These are phyloP conservation scores for Sphaerulina vaccinii DNA, from an alignment of 2,329 filamentous ascomycete genomes.

Conservation along the genomic window DNA sequence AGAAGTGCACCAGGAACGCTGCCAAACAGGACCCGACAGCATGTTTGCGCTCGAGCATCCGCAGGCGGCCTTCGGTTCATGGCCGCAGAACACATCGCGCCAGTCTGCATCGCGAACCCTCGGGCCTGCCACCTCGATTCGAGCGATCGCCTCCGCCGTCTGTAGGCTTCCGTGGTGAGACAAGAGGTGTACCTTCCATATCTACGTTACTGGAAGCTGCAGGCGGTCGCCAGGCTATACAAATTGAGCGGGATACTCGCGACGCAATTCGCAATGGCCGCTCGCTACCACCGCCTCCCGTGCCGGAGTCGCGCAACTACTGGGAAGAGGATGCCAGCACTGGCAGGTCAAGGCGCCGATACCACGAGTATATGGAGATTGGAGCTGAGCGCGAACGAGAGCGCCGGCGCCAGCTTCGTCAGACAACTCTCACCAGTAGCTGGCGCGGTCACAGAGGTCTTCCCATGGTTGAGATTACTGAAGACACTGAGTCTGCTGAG, in stretches of 20 bases:
- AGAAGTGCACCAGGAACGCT: constrained; percentile 39
- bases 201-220: constrained; percentile 32
- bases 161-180: constrained; percentile 22
- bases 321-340: constrained; percentile 7
- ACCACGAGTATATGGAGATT: constrained; percentile 9
- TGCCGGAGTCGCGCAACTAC: constrained; percentile 31
- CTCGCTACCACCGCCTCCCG: constrained; percentile 22
- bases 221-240: background rate
- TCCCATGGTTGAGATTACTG: background rate
- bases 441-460: background rate
- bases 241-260: constrained; percentile 21
- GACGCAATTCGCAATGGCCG: background rate
- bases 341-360: background rate
- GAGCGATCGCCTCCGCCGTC: constrained; percentile 29
- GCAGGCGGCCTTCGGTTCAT: constrained; percentile 44
- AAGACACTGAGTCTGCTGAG: constrained; percentile 5
- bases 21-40: constrained; percentile 52
- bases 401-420: constrained; percentile 3
- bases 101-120: constrained; percentile 31
- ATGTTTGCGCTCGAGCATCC: constrained; percentile 55
- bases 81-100: constrained; percentile 30
- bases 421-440: background rate
- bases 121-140: constrained; percentile 27
- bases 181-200: constrained; percentile 32
- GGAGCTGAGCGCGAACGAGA: constrained; percentile 4